Conservation (phyloP, 441 rosid species). For the Pelargonium citronellum region DNA sequence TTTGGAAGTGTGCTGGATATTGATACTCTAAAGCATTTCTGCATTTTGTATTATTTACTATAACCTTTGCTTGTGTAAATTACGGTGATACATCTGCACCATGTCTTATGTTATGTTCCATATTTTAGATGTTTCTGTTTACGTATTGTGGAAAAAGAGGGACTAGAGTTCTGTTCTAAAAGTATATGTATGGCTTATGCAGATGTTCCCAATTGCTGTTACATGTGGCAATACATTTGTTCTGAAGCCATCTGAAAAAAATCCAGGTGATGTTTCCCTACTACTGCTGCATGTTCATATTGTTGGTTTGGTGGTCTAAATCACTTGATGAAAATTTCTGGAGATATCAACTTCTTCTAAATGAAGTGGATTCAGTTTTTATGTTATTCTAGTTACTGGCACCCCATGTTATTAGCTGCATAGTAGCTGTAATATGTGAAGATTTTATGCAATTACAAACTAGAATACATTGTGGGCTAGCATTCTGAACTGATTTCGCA, state of each 20-base stretch:
- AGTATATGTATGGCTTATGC: constrained; percentile 11
- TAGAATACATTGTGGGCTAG: not conserved
- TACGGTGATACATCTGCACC: not conserved
- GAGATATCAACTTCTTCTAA: not conserved
- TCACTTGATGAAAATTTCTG: not conserved
- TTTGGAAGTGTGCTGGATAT: not conserved
- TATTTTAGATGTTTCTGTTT: not conserved
- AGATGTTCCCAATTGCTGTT: constrained; percentile 25
- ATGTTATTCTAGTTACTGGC: not conserved
- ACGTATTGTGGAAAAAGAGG: not conserved
- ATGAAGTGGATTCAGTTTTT: not conserved
- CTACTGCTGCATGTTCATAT: not conserved
- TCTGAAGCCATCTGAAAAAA: constrained; percentile 23
- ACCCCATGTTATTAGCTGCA: not conserved
- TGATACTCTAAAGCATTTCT: not conserved
- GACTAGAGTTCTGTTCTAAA: not conserved
- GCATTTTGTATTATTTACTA: not conserved
- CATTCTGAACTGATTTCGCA: not conserved
- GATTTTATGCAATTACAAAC: not conserved
- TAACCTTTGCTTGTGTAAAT: constrained; percentile 1
- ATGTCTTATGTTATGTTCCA: not conserved
- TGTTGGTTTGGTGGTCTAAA: not conserved
- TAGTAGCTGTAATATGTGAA: not conserved
- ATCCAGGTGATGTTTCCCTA: constrained; percentile 18
- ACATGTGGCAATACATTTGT: constrained; percentile 28